Conservation (phyloP, 139 green algal genomes). For the Prasinococcaceae sp. region DNA sequence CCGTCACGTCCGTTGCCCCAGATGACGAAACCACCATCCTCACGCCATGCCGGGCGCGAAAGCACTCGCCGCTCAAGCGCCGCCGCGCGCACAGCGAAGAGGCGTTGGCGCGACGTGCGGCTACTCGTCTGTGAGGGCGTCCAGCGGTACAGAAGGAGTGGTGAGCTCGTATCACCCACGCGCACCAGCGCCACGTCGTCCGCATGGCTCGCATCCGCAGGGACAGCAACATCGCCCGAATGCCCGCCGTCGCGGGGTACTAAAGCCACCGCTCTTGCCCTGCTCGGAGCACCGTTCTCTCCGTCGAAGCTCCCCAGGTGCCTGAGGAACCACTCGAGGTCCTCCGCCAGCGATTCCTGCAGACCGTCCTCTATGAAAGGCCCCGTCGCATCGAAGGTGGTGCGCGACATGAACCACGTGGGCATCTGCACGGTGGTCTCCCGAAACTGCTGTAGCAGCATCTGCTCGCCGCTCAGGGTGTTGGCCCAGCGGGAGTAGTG, state of each 20-base stretch:
- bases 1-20: conserved; percentile 6
- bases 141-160: conserved; percentile 7
- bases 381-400: neutral
- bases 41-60: neutral
- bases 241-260: neutral
- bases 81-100: neutral
- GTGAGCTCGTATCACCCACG: neutral
- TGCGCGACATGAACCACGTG: conserved; percentile 7
- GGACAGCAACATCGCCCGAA: neutral
- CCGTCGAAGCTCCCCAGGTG: too few relatives aligned
- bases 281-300: too few relatives aligned
- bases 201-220: neutral
- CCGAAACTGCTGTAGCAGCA: conserved; percentile 5
- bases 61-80: conserved; percentile 4
- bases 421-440: conserved; percentile 9
- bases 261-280: neutral
- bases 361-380: neutral
- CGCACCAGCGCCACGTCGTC: neutral
- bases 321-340: neutral
- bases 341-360: neutral
- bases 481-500: conserved; percentile 11
- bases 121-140: neutral
- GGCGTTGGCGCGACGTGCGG: neutral
- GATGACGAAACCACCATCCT: conserved; percentile 8
- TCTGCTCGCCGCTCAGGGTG: neutral